Percentiles rank a stretch among this genome's conserved stretches.
These are phyloP conservation scores for Citrullus mucosospermus DNA, from an alignment of 306 rosid genomes.

Conservation along the genomic window DNA sequence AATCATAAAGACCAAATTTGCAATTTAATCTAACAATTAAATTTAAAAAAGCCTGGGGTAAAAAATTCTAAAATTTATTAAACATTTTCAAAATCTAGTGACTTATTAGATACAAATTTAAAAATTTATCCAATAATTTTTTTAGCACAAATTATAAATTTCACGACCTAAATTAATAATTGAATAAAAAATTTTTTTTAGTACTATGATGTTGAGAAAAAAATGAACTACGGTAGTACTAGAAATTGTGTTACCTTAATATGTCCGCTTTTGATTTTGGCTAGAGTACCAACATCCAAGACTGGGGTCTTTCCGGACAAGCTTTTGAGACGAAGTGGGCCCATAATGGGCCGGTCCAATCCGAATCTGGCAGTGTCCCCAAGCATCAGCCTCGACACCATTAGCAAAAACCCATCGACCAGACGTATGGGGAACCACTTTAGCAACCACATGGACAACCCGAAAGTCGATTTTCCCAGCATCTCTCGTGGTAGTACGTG, in stretches of 20 bases:
- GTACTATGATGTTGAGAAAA: no score
- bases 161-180: no score
- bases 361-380: constrained; percentile 82
- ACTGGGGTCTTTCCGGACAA: constrained; percentile 92
- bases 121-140: no score
- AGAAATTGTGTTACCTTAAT: constrained; percentile 44
- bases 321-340: constrained; percentile 89
- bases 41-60: no score
- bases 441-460: constrained; percentile 95
- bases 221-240: no score
- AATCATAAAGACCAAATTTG: no score
- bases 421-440: constrained; percentile 80
- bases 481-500: constrained; percentile 95
- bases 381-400: constrained; percentile 61
- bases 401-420: constrained; percentile 60
- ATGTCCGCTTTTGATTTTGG: constrained; percentile 79
- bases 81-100: no score
- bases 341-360: constrained; percentile 72
- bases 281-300: constrained; percentile 87
- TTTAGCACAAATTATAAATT: no score
- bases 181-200: no score
- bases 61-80: no score
- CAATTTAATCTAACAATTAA: no score
- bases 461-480: constrained; percentile 99
- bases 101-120: no score